Evolutionary conservation across 2,329 filamentous ascomycete genomes (phyloP), one percentile per base, ranked within the genome.

Genomic region (Xylogone sp.): DNA sequence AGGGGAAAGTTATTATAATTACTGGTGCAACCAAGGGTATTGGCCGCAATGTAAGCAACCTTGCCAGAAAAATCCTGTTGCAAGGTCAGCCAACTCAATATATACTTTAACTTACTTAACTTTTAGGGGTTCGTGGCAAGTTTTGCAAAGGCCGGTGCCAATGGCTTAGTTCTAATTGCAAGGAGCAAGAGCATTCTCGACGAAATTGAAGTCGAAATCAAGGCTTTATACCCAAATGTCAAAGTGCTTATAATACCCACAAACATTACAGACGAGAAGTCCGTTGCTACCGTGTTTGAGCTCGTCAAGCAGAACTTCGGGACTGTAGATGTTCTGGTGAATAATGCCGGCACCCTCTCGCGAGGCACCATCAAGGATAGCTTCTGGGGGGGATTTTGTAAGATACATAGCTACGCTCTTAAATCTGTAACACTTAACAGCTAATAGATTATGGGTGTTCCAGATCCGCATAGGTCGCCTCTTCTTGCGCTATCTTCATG

Each of bases 1-100:
- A 20, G 10, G 50, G 50, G 27, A 61, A 62, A 43, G 56, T 61
- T 12, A 66, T 65, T 51, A 54, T 68, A 7, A 64, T 70, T 53
- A 68, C 67, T 16, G 66, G 65, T 48, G 62, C 64, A 16, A 60
- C 60, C 22, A 59, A 62, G 21, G 66, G 68, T 42, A 62, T 69
- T 20, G 66, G 65, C 20, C 56, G 60, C 7, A 20, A 21, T 3
- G 43, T 45, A 45, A 22, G 18, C 3, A 10, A 6, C 24, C 24
- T 27, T 27, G 10, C 10, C 24, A 6, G 24, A 45, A 22, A n/a
- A n/a, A n/a, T n/a, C n/a, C n/a, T n/a, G n/a, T n/a, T n/a, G n/a
- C n/a, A n/a, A n/a, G n/a, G n/a, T n/a, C n/a, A n/a, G n/a, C n/a
- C n/a, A n/a, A n/a, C n/a, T n/a, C n/a, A 16, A 3, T 16, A 22